Base-by-base conservation (phyloP, 2,329 filamentous ascomycete genomes). In the Didymella pinodella region DNA sequence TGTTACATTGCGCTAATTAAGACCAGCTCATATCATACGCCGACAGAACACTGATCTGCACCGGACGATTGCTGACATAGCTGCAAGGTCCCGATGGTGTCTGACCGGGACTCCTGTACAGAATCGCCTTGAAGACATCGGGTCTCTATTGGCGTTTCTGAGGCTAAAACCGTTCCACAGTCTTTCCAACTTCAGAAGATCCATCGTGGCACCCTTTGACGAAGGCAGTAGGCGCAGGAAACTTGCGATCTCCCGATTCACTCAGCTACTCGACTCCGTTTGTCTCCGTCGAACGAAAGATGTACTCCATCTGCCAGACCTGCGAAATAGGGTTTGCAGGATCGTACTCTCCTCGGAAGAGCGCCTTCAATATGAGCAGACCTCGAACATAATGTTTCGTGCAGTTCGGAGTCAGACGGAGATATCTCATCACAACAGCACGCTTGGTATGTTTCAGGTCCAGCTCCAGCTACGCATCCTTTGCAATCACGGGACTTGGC, bases 81-180 rank as follows among this genome's bases (percentile, higher is more conserved):
- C 66, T 1, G 79, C 83, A 0, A 72, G 75, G 2, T 80, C 77
- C 0, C 76, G 84, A 8, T 86, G 84, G 72, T 74, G 70, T 57
- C 50, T 73, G 2, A 75, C 71, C 2, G 69, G 72, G 2, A 75
- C 73, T 0, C 84, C 84, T 0, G 81, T 86, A 25, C 84, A 86
- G 57, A 86, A 86, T 61, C 74, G 72, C 2, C 73, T 86, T 0
- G 80, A 81, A 7, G 84, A 86, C 48, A 77, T 86, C 3, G 83
- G 81, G 0, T 77, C 83, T 0, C 72, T 86, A 0, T 77, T 85
- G 41, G 75, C 78, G 0, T 86, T 86, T 60, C 66, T 86, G 22
- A 70, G 75, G 43, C 75, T 79, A 1, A 70, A 72, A 20, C 79
- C 78, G 1, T 81, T 84, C 57, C 69, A 79, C 31, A 78, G 69